Base-by-base conservation (phyloP, 352 stramenopile genomes). In the Phytophthora tentaculata region DNA sequence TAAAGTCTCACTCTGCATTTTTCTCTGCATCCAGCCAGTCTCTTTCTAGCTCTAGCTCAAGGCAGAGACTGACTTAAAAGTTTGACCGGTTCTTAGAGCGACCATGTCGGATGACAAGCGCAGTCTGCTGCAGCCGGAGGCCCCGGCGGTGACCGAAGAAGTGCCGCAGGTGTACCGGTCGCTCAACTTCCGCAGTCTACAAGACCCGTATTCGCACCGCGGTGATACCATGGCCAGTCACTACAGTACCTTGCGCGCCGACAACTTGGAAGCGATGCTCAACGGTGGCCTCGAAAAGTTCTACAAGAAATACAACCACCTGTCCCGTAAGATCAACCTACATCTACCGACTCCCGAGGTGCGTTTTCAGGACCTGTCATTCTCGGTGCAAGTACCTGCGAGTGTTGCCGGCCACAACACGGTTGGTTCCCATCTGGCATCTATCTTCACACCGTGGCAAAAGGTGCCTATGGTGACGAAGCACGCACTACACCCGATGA, bases 241-340 rank as follows among this genome's bases (percentile, higher is more conserved):
- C 13, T 75, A 72, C 56, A 75, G 68, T 26, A 75, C 85, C 24
- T 67, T 93, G 47, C 76, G 84, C 7, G 78, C 85, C 28, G 81
- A 88, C 35, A 76, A 91, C 59, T 56, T 94, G 22, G 86, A 92
- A 53, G 80, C 71, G 24, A 92, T 75, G 69, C 73, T 94, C 1
- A 77, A 79, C 44, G 86, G 86, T 22, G 86, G 86, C 0, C 70
- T 94, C 5, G 86, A 94, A 35, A 71, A 68, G 14, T 94, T 94
- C 66, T 94, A 94, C 77, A 88, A 90, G 61, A 94, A 94, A 64
- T 94, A 92, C 76, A 71, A 91, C 59, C 78, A 91, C 58, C 29
- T 90, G 3, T 92, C 81, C 2, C 73, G 70, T 28, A 91, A 91
- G 68, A 75, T 91, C 55, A 91, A 92, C 45, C 23, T 75, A 12